Conservation (phyloP, 192 early-diverging fungal species). For the Coemansia sp. region DNA sequence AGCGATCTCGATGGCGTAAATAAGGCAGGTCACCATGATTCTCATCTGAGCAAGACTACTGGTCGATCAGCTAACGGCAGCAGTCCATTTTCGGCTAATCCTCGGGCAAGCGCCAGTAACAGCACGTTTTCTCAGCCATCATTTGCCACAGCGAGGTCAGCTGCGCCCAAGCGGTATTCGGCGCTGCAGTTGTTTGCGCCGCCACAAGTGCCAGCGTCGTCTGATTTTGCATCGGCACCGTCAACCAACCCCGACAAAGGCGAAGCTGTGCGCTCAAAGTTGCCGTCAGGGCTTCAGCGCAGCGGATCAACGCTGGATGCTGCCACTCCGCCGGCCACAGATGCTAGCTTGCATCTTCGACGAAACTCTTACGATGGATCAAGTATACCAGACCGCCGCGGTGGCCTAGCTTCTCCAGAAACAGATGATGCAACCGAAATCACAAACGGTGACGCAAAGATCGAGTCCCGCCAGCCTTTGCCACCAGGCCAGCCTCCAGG, state of each 20-base stretch:
- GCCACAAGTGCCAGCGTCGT: not conserved
- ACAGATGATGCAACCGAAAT: not conserved
- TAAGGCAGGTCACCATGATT: not conserved
- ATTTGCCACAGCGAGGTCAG: slow-evolving; percentile 26
- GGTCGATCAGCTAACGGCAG: not conserved
- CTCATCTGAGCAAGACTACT: slow-evolving; percentile 1
- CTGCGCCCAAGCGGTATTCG: slow-evolving; percentile 34
- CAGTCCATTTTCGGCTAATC: slow-evolving; percentile 1
- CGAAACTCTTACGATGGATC: slow-evolving; percentile 41
- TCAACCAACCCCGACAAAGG: not conserved
- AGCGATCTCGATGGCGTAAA: slow-evolving; percentile 9
- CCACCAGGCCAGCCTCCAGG: slow-evolving; percentile 18
- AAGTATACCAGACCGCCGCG: slow-evolving; percentile 19
- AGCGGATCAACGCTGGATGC: slow-evolving; percentile 26
- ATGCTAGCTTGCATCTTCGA: slow-evolving; percentile 7
- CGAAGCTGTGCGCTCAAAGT: not conserved
- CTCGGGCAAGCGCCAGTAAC: slow-evolving; percentile 6
- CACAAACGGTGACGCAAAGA: not conserved
- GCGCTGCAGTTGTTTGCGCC: slow-evolving; percentile 24
- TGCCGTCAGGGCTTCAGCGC: slow-evolving; percentile 14
- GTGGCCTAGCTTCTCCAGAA: slow-evolving; percentile 7
- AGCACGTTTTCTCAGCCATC: slow-evolving; percentile 33
- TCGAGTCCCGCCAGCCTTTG: not conserved
- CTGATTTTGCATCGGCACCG: not conserved
- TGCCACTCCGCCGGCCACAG: not conserved